A percentile compares a stretch with the other conserved stretches of the same genome.
Evolutionary conservation across 345 rosid genomes (phyloP).

Genomic region (Ceriops decandra): DNA sequence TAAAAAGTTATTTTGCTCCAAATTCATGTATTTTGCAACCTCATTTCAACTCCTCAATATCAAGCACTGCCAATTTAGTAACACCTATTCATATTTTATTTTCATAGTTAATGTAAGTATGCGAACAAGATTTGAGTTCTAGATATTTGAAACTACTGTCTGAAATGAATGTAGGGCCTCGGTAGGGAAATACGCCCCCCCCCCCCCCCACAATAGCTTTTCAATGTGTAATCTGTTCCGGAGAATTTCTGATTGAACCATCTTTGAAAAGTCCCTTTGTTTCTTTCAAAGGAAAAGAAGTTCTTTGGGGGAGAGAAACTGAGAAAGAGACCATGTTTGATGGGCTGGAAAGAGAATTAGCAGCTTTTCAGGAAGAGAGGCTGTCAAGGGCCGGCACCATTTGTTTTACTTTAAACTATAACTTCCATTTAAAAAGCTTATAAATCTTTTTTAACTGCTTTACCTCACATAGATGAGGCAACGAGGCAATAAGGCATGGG

Average conservation of each 20-base stretch:
- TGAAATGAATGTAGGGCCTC: too few relatives aligned
- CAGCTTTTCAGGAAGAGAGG: constrained; percentile 47
- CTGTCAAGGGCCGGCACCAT: constrained; percentile 22
- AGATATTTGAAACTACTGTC: too few relatives aligned
- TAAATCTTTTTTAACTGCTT: background rate
- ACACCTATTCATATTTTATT: too few relatives aligned
- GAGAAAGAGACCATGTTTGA: constrained; percentile 33
- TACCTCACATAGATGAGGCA: background rate
- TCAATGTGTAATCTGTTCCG: background rate
- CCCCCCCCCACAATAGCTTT: too few relatives aligned
- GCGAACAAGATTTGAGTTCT: too few relatives aligned
- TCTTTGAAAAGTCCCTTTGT: constrained; percentile 24
- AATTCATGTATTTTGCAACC: too few relatives aligned
- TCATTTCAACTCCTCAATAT: too few relatives aligned
- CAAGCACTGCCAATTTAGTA: too few relatives aligned
- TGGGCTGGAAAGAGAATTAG: constrained; percentile 48
- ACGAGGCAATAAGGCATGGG: constrained; percentile 1
- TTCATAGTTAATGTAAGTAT: too few relatives aligned
- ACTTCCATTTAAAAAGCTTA: background rate
- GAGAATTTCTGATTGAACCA: constrained; percentile 27
- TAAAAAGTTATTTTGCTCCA: too few relatives aligned
- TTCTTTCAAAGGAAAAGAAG: constrained; percentile 11
- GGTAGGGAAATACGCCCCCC: too few relatives aligned
- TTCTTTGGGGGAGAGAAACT: background rate
- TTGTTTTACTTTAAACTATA: constrained; percentile 4